Evolutionary conservation across 1,139 yeast species (phyloP), one percentile per base, ranked within the genome.

Genomic region (Saccharomyces hybrid): DNA sequence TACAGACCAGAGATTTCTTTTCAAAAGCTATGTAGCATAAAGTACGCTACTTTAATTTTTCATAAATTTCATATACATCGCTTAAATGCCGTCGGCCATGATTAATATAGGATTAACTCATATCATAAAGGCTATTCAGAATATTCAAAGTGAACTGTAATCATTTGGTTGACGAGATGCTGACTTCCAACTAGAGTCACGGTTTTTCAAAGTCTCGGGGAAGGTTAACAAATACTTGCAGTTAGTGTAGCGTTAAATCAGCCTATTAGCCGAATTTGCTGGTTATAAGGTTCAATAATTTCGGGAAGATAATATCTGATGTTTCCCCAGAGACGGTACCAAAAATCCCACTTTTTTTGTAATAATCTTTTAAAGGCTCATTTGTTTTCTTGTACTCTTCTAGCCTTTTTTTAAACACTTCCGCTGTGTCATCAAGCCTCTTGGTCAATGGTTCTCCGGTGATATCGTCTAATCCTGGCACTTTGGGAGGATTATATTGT

Each of bases 401-500:
- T 55, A 91, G 72, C 59, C 98, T 73, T 61, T 79, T 78, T 58
- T 79, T 80, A 64, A 90, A 86, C 1, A 85, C 85, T 57, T 77
- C 85, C 2, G 78, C 78, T 48, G 84, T 87, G 66, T 91, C 98
- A 64, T 91, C 98, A 0, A 83, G 77, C 55, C 98, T 77, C 69
- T 89, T 88, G 32, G 79, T 71, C 55, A 91, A 74, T 1, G 88
- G 84, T 65, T 91, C 97, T 0, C 96, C 96, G 0, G 98, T 91
- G 2, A 89, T 66, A 66, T 91, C 97, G 66, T 91, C 98, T 57
- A 73, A 77, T 51, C 88, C 95, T 0, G 90, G 82, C 1, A 77
- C 79, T 61, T 84, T 85, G 2, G 98, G 98, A 3, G 97, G 97
- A 63, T 88, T 89, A 70, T 88, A 91, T 56, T 88, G 84, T 59